These are phyloP conservation scores for Sclerotiophoma versabilis DNA, from an alignment of 2,329 filamentous ascomycete species.

Conservation along the genomic window DNA sequence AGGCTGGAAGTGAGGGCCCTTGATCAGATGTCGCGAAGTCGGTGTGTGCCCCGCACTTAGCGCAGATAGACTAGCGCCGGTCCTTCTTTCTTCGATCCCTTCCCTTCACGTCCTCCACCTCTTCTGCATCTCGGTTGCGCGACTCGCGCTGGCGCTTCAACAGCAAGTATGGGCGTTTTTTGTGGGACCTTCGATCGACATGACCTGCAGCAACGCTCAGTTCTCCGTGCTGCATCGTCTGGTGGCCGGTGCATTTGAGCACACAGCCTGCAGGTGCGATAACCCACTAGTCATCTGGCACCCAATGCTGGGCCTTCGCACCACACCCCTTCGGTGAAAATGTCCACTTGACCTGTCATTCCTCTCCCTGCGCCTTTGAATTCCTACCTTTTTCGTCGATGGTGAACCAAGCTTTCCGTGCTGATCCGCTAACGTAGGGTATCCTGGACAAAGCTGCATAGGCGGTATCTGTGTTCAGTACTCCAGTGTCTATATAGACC, in stretches of 20 bases:
- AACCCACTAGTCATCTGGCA: conserved; percentile 31
- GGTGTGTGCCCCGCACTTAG: conserved; percentile 33
- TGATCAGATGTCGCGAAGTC: conserved; percentile 21
- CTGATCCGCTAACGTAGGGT: conserved; percentile 45
- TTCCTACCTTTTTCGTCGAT: conserved; percentile 36
- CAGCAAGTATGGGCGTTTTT: conserved; percentile 13
- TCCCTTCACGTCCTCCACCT: conserved; percentile 16
- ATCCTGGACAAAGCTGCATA: conserved; percentile 34
- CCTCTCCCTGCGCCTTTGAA: conserved; percentile 37
- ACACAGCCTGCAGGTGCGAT: conserved; percentile 36
- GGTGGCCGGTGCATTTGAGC: conserved; percentile 35
- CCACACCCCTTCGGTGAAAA: conserved; percentile 37
- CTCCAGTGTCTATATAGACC: conserved; percentile 17
- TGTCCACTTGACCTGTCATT: conserved; percentile 40
- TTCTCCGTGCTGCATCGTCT: conserved; percentile 31
- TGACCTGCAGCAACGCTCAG: conserved; percentile 42
- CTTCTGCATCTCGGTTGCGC: conserved; percentile 19
- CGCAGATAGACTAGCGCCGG: conserved; percentile 17
- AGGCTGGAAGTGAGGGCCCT: conserved; percentile 31
- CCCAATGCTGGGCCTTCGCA: conserved; percentile 24
- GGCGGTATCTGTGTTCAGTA: conserved; percentile 30
- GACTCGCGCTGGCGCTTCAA: conserved; percentile 19
- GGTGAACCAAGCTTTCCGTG: conserved; percentile 48
- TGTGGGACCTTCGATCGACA: conserved; percentile 38
- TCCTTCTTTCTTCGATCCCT: conserved; percentile 16